Percentiles rank a stretch among this genome's conserved stretches.
Conservation (phyloP, 345 rosid species). For the Brassica napus region Da-Ae NC_063440.1:10961501-10962000, state of each 20-base stretch:
- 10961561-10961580: no score
- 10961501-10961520: not conserved
- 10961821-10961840: not conserved
- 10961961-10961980: constrained; percentile 52
- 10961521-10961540: not conserved
- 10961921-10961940: constrained; percentile 78
- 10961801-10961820: not conserved
- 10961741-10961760: not conserved
- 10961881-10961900: constrained; percentile 66
- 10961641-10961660: not conserved
- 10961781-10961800: not conserved
- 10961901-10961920: constrained; percentile 74
- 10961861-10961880: constrained; percentile 7
- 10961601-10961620: not conserved
- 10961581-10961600: no score
- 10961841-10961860: not conserved
- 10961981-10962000: constrained; percentile 63
- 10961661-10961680: not conserved
- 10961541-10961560: no score
- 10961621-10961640: not conserved
- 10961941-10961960: constrained; percentile 63
- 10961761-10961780: not conserved
- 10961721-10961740: not conserved
- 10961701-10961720: not conserved
- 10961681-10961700: not conserved